Conservation (phyloP, 371 early-diverging fungal genomes). For the Rhizopus delemar region DNA sequence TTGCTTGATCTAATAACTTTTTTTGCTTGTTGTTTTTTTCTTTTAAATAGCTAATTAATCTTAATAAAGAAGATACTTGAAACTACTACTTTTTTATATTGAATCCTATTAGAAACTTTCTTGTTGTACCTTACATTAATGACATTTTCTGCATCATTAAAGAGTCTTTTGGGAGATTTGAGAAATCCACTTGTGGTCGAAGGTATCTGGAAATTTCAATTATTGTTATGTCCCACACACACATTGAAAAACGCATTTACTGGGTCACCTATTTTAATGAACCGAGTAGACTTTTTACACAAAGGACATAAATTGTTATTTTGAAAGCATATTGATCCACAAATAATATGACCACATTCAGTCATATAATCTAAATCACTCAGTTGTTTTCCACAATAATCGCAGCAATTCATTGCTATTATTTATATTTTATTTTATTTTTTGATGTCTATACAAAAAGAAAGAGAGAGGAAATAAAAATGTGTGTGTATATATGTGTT, state of each 20-base stretch:
- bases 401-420: conserved; percentile 10
- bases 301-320: conserved; percentile 13
- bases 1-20: conserved; percentile 14
- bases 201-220: conserved; percentile 6
- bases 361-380: conserved; percentile 24
- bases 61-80: conserved; percentile 9
- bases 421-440: conserved; percentile 6
- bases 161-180: conserved; percentile 10
- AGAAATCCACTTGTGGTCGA: conserved; percentile 12
- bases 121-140: conserved; percentile 11
- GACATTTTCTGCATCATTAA: conserved; percentile 20
- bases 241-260: conserved; percentile 1
- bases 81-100: conserved; percentile 7
- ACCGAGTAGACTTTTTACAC: conserved; percentile 19
- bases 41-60: conserved; percentile 9
- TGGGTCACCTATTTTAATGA: conserved; percentile 16
- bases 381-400: conserved; percentile 15
- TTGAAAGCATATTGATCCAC: conserved; percentile 14
- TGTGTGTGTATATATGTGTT: conserved; percentile 1
- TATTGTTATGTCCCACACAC: too few relatives aligned
- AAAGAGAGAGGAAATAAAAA: conserved; percentile 13
- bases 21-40: conserved; percentile 15
- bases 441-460: conserved; percentile 3
- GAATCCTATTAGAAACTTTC: neutral
- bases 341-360: conserved; percentile 28